A percentile compares a stretch with the other conserved stretches of the same genome.
These are phyloP conservation scores for Globisporangium mamillatum DNA, from an alignment of 352 stramenopile species.

Conservation along the genomic window DNA sequence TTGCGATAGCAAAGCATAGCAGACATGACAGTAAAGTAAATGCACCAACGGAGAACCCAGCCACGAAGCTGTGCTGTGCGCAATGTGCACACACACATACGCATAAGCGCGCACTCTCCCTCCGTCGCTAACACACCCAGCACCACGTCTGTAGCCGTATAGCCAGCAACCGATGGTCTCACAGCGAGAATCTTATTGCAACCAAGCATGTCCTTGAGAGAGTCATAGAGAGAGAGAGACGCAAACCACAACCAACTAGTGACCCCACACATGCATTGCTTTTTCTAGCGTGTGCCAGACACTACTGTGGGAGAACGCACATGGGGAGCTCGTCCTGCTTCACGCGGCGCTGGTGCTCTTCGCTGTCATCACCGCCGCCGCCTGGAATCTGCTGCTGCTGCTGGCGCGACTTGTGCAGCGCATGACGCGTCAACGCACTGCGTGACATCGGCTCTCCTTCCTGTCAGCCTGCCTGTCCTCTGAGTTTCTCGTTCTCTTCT, in stretches of 20 bases:
- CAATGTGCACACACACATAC: not conserved
- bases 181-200: not conserved
- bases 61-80: not conserved
- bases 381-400: constrained; percentile 21
- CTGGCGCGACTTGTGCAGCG: constrained; percentile 54
- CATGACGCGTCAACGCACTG: constrained; percentile 65
- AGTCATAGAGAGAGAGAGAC: constrained; percentile 1
- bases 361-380: constrained; percentile 30
- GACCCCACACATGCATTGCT: not conserved
- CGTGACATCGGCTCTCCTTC: constrained; percentile 53
- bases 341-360: constrained; percentile 43
- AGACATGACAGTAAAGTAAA: not conserved
- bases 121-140: not conserved
- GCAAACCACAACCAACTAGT: constrained; percentile 12
- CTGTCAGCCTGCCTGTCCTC: not conserved
- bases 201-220: not conserved
- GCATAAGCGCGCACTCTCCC: not conserved
- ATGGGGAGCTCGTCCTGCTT: constrained; percentile 81
- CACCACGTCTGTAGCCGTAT: not conserved
- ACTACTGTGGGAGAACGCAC: constrained; percentile 32
- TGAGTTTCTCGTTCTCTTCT: not conserved
- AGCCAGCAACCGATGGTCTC: no score
- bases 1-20: not conserved
- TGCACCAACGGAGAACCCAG: constrained; percentile 8
- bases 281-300: not conserved